These are phyloP conservation scores for Xylariaceae sp. DNA, from an alignment of 2,329 filamentous ascomycete genomes.

Conservation along the genomic window DNA sequence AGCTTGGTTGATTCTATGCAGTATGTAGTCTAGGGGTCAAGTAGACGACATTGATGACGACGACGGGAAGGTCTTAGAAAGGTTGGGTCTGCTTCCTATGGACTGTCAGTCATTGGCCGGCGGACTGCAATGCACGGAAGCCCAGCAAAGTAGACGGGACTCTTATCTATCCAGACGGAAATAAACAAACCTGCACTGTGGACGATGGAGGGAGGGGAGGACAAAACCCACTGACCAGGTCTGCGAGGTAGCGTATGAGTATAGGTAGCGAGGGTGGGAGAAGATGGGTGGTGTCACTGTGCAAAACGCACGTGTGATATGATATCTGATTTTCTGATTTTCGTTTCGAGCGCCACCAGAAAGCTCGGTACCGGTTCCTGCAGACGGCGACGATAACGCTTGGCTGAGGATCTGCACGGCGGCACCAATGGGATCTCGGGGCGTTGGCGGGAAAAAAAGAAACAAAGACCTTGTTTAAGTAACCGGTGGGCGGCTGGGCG, in stretches of 20 bases:
- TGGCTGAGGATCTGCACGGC: background rate
- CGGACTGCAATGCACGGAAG: background rate
- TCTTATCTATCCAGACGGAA: background rate
- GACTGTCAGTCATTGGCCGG: background rate
- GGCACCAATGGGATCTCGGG: background rate
- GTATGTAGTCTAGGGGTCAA: background rate
- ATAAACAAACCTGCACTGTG: background rate
- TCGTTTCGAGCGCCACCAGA: constrained; percentile 7
- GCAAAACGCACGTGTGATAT: constrained; percentile 1
- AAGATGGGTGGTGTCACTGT: background rate
- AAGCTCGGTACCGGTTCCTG: constrained; percentile 7
- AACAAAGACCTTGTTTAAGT: background rate
- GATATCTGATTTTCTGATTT: background rate
- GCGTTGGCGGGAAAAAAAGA: background rate
- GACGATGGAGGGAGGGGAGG: background rate
- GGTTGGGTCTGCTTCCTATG: background rate
- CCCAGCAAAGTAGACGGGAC: background rate
- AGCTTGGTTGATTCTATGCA: background rate
- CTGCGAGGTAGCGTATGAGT: background rate
- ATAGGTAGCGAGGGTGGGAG: background rate
- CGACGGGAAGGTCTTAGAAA: background rate
- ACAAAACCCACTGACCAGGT: background rate
- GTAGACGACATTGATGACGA: background rate
- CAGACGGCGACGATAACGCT: constrained; percentile 6
- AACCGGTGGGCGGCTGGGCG: background rate